Evolutionary conservation across 1,139 yeast genomes (phyloP), one percentile per base, ranked within the genome.

Genomic region (Hemisphaericaspora lyxosophila): DNA sequence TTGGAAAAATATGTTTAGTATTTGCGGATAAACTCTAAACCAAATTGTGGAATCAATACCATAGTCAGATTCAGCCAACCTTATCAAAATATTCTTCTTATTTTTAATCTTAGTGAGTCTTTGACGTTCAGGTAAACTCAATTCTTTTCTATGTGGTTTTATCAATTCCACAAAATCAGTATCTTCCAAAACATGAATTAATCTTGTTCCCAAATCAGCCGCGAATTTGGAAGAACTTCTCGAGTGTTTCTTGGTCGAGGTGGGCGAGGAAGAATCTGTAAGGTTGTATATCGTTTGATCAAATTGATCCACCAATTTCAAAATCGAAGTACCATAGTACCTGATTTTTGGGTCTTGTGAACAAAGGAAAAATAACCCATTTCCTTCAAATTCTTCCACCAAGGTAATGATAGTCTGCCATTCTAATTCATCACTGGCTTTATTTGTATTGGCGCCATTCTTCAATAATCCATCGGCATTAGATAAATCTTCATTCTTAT

Each of bases 11-110:
- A 80, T 71, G 30, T 76, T 80, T 34, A 92, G 64, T 4, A 94
- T 64, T 33, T 75, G 77, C 1, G 97, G 97, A 53, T 85, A 90
- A 1, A 85, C 75, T 48, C 95, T 76, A 50, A 90, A 83, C 98
- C 98, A 94, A 17, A 94, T 66, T 0, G 98, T 96, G 1, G 95
- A 82, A 59, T 94, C 98, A 7, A 92, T 90, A 2, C 97, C 97
- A 54, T 89, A 85, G 45, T 86, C 96, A 2, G 96, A 85, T 50
- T 87, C 96, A 0, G 96, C 96, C 11, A 92, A 63, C 38, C 80
- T 73, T 0, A 85, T 69, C 17, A 94, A 62, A 2, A 86, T 75
- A 23, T 85, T 85, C 43, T 79, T 78, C 47, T 78, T 81, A 34
- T 70, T 69, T 42, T 75, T 78, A 34, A 92, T 61, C 50, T 85